Percentiles rank a stretch among this genome's conserved stretches.
Evolutionary conservation across 2,329 filamentous ascomycete species (phyloP).

Genomic region (Ramularia endophylla): DNA sequence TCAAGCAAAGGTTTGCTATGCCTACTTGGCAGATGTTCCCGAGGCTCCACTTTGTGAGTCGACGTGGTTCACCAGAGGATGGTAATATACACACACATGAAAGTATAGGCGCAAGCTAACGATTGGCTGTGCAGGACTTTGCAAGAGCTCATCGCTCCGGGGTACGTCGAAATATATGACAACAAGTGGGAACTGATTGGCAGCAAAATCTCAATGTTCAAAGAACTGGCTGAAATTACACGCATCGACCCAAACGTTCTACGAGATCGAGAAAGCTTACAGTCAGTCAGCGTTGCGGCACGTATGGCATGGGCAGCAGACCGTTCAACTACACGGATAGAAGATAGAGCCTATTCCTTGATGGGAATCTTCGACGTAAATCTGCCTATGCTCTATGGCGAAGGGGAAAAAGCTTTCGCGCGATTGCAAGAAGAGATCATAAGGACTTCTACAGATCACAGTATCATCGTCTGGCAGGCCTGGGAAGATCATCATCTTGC

Average conservation of each 20-base stretch:
- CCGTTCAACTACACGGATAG: conserved; percentile 12
- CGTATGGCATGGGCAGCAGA: conserved; percentile 19
- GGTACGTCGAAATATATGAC: conserved; percentile 18
- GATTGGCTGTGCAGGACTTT: conserved; percentile 8
- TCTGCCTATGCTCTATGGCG: conserved; percentile 24
- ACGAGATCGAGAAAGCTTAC: conserved; percentile 9
- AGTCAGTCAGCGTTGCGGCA: conserved; percentile 15
- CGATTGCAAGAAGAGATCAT: conserved; percentile 27
- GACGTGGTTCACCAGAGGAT: conserved; percentile 18
- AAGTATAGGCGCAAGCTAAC: too few species aligned
- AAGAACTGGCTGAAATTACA: conserved; percentile 26
- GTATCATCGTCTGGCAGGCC: conserved; percentile 21
- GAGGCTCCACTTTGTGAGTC: conserved; percentile 5
- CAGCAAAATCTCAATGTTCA: conserved; percentile 14
- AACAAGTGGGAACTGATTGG: conserved; percentile 11
- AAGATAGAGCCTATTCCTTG: conserved; percentile 21
- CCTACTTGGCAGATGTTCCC: conserved; percentile 22
- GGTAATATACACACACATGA: too few species aligned
- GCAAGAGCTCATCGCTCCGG: conserved; percentile 21
- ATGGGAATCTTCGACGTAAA: conserved; percentile 25
- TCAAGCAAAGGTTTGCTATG: conserved; percentile 32
- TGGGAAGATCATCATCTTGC: conserved; percentile 15
- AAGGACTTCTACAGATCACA: conserved; percentile 19
- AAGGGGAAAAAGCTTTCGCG: conserved; percentile 21
- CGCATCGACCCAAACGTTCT: conserved; percentile 23